phyloP scores from a whole-genome alignment of 1,284 basidiomycete genomes.

The Ceratobasidium sp. region DNA sequence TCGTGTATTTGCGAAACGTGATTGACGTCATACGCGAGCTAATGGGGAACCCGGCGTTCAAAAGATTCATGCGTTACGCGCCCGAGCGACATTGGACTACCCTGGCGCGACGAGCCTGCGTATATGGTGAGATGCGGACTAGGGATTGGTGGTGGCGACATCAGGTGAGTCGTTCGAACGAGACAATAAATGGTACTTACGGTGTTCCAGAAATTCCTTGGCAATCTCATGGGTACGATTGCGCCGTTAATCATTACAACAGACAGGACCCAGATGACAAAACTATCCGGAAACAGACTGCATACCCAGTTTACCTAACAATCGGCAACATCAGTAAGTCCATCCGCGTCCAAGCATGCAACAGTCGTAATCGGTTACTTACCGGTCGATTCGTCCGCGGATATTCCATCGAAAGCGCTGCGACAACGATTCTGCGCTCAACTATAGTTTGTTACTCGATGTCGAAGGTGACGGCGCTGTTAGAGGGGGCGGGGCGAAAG shows the following conservation, averaged over 20 bases:
- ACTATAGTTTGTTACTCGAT: slow-evolving; percentile 51
- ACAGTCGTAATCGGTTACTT: slow-evolving; percentile 43
- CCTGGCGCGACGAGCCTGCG: neutral
- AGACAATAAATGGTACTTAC: neutral
- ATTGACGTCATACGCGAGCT: slow-evolving; percentile 11
- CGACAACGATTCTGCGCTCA: slow-evolving; percentile 6
- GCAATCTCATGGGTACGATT: slow-evolving; percentile 30
- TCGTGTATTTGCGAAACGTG: neutral
- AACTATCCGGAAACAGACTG: slow-evolving; percentile 43
- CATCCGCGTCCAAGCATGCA: slow-evolving; percentile 9
- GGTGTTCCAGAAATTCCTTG: slow-evolving; percentile 29
- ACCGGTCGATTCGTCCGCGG: slow-evolving; percentile 21
- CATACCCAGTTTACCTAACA: slow-evolving; percentile 48
- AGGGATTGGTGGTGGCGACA: slow-evolving; percentile 48
- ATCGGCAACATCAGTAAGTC: slow-evolving; percentile 48
- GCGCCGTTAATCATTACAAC: slow-evolving; percentile 45
- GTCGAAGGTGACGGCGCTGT: slow-evolving; percentile 32
- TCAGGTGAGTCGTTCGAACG: slow-evolving; percentile 33
- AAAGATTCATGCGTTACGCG: neutral
- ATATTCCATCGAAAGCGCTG: neutral
- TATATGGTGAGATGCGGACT: slow-evolving; percentile 42
- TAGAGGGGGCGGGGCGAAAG: neutral
- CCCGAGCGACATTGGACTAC: slow-evolving; percentile 16
- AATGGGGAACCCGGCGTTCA: slow-evolving; percentile 18
- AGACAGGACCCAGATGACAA: slow-evolving; percentile 47